Evolutionary conservation across 1,139 yeast species (phyloP).

Genomic region (Suhomyces panamericanus): DNA sequence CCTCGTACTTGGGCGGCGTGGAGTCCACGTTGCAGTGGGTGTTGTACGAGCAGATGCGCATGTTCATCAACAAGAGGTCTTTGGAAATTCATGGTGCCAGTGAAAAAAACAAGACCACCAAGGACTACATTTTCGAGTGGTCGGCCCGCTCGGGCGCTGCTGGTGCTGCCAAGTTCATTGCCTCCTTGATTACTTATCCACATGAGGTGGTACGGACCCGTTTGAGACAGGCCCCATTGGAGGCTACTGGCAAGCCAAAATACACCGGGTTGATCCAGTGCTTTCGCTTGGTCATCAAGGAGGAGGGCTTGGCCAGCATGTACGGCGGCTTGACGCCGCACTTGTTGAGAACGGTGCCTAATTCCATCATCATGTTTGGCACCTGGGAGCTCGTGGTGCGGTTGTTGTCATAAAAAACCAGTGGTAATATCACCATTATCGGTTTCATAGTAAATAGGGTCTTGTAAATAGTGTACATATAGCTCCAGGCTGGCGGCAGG

Average conservation of each 20-base stretch:
- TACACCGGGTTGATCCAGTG: constrained; percentile 90
- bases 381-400: constrained; percentile 95
- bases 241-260: constrained; percentile 74
- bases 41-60: constrained; percentile 90
- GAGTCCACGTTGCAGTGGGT: constrained; percentile 98
- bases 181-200: constrained; percentile 91
- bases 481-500: not conserved
- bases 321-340: constrained; percentile 98
- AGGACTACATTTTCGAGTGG: constrained; percentile 83
- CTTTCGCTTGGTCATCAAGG: constrained; percentile 76
- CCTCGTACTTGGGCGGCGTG: constrained; percentile 90
- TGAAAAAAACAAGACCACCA: constrained; percentile 47
- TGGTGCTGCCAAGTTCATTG: constrained; percentile 91
- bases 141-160: constrained; percentile 97
- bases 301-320: constrained; percentile 91
- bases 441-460: constrained; percentile 7
- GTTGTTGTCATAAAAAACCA: constrained; percentile 50
- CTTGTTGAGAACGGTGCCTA: constrained; percentile 93
- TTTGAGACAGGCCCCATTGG: constrained; percentile 86
- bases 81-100: constrained; percentile 45
- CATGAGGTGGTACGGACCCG: constrained; percentile 97
- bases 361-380: constrained; percentile 97
- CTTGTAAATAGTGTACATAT: constrained; percentile 15
- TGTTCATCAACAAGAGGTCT: constrained; percentile 61
- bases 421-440: no score